These are phyloP conservation scores for Cajanus cajan DNA, from an alignment of 306 rosid species.

Conservation along the genomic window DNA sequence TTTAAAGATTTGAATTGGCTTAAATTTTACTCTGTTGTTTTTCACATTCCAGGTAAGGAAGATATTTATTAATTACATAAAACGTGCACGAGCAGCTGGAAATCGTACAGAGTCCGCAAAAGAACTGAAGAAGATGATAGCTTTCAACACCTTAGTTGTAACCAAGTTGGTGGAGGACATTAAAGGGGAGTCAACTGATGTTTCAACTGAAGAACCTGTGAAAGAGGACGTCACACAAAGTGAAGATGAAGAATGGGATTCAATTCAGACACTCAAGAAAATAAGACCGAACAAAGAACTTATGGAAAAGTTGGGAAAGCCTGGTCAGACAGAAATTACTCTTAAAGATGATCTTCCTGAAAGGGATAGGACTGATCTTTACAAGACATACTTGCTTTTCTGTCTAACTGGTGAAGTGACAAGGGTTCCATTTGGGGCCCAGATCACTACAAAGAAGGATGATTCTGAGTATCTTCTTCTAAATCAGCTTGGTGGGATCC, in stretches of 20 bases:
- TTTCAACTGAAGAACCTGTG: conserved; percentile 57
- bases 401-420: conserved; percentile 88
- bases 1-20: neutral
- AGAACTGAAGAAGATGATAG: conserved; percentile 91
- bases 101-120: conserved; percentile 79
- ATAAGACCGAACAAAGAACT: conserved; percentile 68
- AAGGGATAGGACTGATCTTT: conserved; percentile 83
- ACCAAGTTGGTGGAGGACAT: conserved; percentile 86
- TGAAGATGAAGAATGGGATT: conserved; percentile 77
- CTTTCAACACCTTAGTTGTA: conserved; percentile 90
- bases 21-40: conserved; percentile 13
- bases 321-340: conserved; percentile 92
- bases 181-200: conserved; percentile 79
- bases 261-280: conserved; percentile 74
- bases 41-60: conserved; percentile 60
- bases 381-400: conserved; percentile 80
- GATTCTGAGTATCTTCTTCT: conserved; percentile 77
- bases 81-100: conserved; percentile 81
- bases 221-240: conserved; percentile 40
- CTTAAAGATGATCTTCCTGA: conserved; percentile 89
- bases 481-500: conserved; percentile 84
- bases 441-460: conserved; percentile 79
- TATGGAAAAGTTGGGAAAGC: conserved; percentile 65
- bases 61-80: conserved; percentile 70
- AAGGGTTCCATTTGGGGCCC: conserved; percentile 77